A percentile compares a stretch with the other conserved stretches of the same genome.
These are phyloP conservation scores for Fusarium abutilonis DNA, from an alignment of 2,329 filamentous ascomycete species.

Conservation along the genomic window DNA sequence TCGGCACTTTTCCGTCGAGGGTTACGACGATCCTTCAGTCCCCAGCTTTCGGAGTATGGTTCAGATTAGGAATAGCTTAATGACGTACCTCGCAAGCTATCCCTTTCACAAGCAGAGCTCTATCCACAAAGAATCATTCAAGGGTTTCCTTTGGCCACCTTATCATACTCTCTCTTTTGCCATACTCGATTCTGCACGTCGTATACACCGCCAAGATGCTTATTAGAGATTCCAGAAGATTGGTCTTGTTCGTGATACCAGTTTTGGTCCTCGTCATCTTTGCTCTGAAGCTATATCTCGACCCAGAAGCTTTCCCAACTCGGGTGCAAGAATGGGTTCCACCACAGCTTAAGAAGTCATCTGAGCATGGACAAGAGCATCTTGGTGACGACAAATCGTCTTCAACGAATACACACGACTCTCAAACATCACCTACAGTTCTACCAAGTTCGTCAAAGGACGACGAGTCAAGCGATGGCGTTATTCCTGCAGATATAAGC, in stretches of 20 bases:
- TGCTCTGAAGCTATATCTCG: conserved; percentile 35
- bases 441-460: neutral
- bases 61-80: conserved; percentile 20
- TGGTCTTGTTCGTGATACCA: conserved; percentile 47
- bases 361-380: neutral
- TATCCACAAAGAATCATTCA: conserved; percentile 2
- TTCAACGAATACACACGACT: neutral
- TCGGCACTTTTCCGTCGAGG: neutral
- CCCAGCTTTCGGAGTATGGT: conserved; percentile 9
- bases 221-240: conserved; percentile 47
- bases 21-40: neutral
- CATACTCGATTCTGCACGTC: conserved; percentile 1
- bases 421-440: neutral
- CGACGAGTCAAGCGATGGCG: neutral
- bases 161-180: conserved; percentile 3
- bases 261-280: conserved; percentile 47
- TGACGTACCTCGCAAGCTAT: conserved; percentile 5
- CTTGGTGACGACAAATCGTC: neutral
- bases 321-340: conserved; percentile 20
- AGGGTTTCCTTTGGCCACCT: conserved; percentile 1
- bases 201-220: conserved; percentile 44
- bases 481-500: conserved; percentile 7
- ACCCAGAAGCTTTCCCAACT: conserved; percentile 7
- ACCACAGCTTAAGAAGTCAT: conserved; percentile 6
- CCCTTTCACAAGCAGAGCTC: neutral